Base-by-base conservation (phyloP, 2,329 filamentous ascomycete species). In the Aspergillus awamori region DNA sequence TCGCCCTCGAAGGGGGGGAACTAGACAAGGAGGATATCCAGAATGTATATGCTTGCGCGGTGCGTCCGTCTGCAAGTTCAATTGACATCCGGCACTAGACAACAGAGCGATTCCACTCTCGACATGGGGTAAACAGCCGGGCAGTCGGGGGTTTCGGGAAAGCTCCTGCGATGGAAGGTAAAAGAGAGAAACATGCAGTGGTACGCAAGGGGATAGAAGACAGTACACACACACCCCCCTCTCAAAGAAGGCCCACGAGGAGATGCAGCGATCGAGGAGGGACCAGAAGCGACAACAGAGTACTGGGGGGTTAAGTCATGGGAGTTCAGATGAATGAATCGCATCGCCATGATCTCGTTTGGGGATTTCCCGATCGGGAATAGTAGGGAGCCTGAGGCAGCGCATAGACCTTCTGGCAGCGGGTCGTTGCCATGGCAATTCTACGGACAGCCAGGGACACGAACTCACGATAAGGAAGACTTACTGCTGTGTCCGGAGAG, bases 381-480 rank as follows among this genome's bases (percentile, higher is more conserved):
- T 63, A n/a, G 52, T 2, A 39, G 4, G 13, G 17, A 43, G 66
- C 65, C 67, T 69, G 33, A 69, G 67, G 66, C 65, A 56, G 58
- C 33, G 26, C 49, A 38, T 39, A 58, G 43, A 52, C 47, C 36
- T 52, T 54, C 51, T 45, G 36, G 43, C 56, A 39, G 48, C 24
- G 24, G 30, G 2, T 38, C 52, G 71, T 74, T 74, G 70, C 71
- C 67, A 73, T 69, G 62, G 70, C 71, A 70, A 73, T 72, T 28
- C 43, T 36, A 36, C 33, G 5, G 33, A 36, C 33, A 13, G 11
- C 33, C 33, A 36, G 33, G 33, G 33, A 36, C 33, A 36, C 33
- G 11, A 36, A 10, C 33, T 6, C 33, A 36, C 33, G 33, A 36
- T 36, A 36, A 36, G 33, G 13, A 36, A 53, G 30, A 53, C 30